Conservation (phyloP, 176 grass and related monocot genomes). For the Oropetium thomaeum region DNA sequence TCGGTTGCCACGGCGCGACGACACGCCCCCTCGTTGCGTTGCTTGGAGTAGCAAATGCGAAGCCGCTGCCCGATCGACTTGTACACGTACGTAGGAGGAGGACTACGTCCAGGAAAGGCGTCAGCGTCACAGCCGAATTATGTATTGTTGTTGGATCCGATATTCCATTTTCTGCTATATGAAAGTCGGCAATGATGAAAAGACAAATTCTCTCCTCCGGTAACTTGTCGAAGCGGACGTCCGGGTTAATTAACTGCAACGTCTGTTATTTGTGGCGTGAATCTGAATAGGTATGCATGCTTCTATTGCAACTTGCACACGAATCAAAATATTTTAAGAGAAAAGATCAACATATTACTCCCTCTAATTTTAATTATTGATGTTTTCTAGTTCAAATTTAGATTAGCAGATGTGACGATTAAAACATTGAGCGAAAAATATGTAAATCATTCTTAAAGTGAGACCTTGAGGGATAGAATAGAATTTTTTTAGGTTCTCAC, state of each 20-base stretch:
- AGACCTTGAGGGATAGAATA: too few relatives aligned
- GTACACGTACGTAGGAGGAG: background rate
- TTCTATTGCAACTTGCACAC: background rate
- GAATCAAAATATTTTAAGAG: too few relatives aligned
- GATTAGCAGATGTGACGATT: too few relatives aligned
- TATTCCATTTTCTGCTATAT: background rate
- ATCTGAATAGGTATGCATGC: background rate
- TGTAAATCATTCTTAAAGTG: too few relatives aligned
- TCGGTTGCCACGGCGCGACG: background rate
- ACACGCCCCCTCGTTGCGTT: background rate
- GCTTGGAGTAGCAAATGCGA: conserved; percentile 8
- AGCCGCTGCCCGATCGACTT: background rate
- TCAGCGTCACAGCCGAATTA: background rate
- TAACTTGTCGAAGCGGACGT: background rate
- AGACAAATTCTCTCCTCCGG: background rate
- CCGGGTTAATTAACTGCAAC: background rate
- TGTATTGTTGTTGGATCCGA: background rate
- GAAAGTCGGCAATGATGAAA: background rate
- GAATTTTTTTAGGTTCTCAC: background rate
- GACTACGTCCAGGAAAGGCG: background rate
- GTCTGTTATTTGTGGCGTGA: background rate
- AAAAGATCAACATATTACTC: too few relatives aligned
- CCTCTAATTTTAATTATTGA: too few relatives aligned
- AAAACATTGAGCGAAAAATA: too few relatives aligned
- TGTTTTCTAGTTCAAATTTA: too few relatives aligned